Evolutionary conservation across 1,284 basidiomycete genomes (phyloP).

Genomic region (Lignosus rhinocerotis): DNA sequence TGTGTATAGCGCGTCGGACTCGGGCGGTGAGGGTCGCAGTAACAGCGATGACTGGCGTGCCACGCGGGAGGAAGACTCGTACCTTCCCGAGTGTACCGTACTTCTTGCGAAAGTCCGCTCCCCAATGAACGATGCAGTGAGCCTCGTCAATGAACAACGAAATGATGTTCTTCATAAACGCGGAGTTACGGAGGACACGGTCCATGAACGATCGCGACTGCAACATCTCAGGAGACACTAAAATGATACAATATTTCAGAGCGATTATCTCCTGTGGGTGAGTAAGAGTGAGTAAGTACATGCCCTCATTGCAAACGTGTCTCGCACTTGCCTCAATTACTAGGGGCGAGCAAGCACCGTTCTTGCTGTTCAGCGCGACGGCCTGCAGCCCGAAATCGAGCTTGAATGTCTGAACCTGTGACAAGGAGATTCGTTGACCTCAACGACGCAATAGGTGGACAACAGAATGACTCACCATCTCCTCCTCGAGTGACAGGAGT

Average conservation of each 20-base stretch:
- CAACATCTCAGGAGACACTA: slow-evolving; percentile 43
- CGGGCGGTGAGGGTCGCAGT: slow-evolving; percentile 39
- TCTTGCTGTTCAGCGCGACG: slow-evolving; percentile 37
- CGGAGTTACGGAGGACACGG: slow-evolving; percentile 33
- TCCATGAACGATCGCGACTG: slow-evolving; percentile 31
- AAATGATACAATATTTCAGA: slow-evolving; percentile 35
- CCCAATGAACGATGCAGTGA: slow-evolving; percentile 44
- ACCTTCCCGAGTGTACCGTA: slow-evolving; percentile 38
- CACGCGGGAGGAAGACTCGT: slow-evolving; percentile 36
- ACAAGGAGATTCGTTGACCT: too few relatives aligned
- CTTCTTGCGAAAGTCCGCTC: slow-evolving; percentile 40
- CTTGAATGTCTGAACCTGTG: slow-evolving; percentile 32
- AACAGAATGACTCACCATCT: slow-evolving; percentile 39
- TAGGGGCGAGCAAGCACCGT: slow-evolving; percentile 28
- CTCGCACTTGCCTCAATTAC: slow-evolving; percentile 30
- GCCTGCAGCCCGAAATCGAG: slow-evolving; percentile 33
- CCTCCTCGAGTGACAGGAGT: slow-evolving; percentile 38
- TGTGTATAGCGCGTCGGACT: slow-evolving; percentile 34
- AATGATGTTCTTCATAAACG: slow-evolving; percentile 29
- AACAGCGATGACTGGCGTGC: slow-evolving; percentile 38
- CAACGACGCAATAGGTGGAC: too few relatives aligned
- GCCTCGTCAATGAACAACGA: slow-evolving; percentile 42
- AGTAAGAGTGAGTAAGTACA: too few relatives aligned
- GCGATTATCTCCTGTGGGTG: slow-evolving; percentile 30
- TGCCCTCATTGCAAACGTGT: background rate